Base-by-base conservation (phyloP, 2,329 filamentous ascomycete genomes). In the Ambrosiella beaveri region DNA sequence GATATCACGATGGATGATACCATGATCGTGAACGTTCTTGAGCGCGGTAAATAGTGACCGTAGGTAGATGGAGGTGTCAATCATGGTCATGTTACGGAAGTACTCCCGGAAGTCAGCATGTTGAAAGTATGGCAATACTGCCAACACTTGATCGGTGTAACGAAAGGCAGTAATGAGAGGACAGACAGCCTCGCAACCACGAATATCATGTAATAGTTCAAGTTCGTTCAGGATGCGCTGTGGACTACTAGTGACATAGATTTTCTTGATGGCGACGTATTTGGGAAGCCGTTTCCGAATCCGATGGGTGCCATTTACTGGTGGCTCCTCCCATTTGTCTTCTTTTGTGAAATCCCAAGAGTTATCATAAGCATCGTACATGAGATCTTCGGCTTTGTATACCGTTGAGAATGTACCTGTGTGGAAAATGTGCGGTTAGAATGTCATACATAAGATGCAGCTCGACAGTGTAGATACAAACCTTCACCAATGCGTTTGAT, bases 401-500 rank as follows among this genome's bases (percentile, higher is more conserved):
- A 98, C 93, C 1, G 93, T 97, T 0, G 93, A 97, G 68, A 98
- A 98, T 1, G 93, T 98, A 59, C 93, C 89, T 95, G 63, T 40
- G n/a, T n/a, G 15, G 41, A 12, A 49, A 15, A 39, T 36, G 9
- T n/a, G 27, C 12, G 13, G 56, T 54, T 49, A 52, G 60, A 64
- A 56, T 52, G 41, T 17, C 47, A 40, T 13, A 47, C 50, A 7
- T 8, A 54, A 12, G 45, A 13, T 7, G 9, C 52, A 57, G 12
- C 17, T 3, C 36, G 13, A 51, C 27, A 41, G 27, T 19, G 9
- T n/a, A 19, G 12, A 15, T 38, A 64, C 66, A 59, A 71, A 90
- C 89, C 93, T 79, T 98, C 93, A 66, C 93, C 93, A 66, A 98
- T 98, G 62, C 91, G 85, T 71, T 96, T 96, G 68, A 98, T 93